Conservation (phyloP, 2,329 filamentous ascomycete genomes). For the Gaeumannomyces tritici region DNA sequence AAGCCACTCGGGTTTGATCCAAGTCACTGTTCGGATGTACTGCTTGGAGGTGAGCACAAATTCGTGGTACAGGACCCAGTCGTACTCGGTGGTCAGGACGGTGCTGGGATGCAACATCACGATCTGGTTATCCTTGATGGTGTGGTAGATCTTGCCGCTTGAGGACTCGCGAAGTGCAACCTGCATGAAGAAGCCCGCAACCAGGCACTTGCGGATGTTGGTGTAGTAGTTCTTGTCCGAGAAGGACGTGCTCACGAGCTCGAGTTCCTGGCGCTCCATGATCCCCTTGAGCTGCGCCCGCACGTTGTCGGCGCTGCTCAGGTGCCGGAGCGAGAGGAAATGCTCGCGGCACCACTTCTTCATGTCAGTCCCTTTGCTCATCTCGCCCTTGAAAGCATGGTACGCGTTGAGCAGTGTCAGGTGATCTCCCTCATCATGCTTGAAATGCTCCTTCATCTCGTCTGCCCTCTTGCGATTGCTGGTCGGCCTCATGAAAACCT, state of each 20-base stretch:
- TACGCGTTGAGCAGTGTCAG: conserved; percentile 95
- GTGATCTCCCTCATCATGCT: conserved; percentile 89
- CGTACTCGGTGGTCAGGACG: conserved; percentile 76
- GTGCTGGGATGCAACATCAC: conserved; percentile 92
- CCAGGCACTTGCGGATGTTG: conserved; percentile 87
- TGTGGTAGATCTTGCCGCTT: conserved; percentile 78
- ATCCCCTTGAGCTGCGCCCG: conserved; percentile 86
- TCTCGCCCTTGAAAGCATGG: conserved; percentile 83
- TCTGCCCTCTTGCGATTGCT: conserved; percentile 83
- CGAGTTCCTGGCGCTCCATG: conserved; percentile 86
- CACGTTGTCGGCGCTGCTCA: conserved; percentile 90
- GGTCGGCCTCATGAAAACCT: conserved; percentile 84
- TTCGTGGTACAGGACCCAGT: conserved; percentile 98
- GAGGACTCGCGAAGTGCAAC: conserved; percentile 86
- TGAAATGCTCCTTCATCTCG: conserved; percentile 93
- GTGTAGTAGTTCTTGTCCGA: conserved; percentile 96
- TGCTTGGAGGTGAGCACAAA: conserved; percentile 98
- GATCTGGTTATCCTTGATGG: conserved; percentile 91
- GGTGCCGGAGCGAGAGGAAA: conserved; percentile 80
- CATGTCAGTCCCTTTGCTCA: conserved; percentile 54
- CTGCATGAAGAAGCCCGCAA: conserved; percentile 99
- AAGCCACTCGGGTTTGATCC: conserved; percentile 89
- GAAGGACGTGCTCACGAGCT: conserved; percentile 81
- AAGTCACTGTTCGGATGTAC: conserved; percentile 90
- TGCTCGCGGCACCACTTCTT: conserved; percentile 97